A percentile compares a stretch with the other conserved stretches of the same genome.
Conservation (phyloP, 257 asterid species). For the Voacanga thouarsii region DNA sequence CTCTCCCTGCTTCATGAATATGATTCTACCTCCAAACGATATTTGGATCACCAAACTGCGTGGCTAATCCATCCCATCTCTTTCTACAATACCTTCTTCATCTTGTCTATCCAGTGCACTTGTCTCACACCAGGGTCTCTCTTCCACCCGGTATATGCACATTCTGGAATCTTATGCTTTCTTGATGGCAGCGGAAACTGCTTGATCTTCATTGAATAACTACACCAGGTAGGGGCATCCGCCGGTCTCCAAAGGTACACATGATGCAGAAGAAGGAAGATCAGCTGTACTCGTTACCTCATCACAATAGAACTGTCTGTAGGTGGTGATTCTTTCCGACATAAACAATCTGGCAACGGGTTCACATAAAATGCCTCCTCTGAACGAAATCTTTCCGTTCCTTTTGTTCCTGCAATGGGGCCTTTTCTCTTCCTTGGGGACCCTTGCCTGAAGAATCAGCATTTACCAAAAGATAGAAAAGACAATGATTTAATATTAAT, state of each 20-base stretch:
- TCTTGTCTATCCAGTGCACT: not conserved
- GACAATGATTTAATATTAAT: not conserved
- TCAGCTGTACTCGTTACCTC: constrained; percentile 22
- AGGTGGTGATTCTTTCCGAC: constrained; percentile 42
- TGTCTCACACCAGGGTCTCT: not conserved
- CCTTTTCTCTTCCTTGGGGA: constrained; percentile 97
- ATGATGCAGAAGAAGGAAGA: not conserved
- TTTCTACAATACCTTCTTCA: not conserved
- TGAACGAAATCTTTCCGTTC: constrained; percentile 77
- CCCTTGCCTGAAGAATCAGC: constrained; percentile 68
- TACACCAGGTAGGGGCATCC: not conserved
- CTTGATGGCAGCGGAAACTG: constrained; percentile 4
- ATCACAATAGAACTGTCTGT: constrained; percentile 27
- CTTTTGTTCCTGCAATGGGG: constrained; percentile 81
- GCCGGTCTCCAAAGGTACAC: not conserved
- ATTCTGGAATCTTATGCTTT: not conserved
- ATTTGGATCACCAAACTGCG: not conserved
- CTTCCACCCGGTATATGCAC: constrained; percentile 17
- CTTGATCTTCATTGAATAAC: constrained; percentile 16
- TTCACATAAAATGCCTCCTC: constrained; percentile 93
- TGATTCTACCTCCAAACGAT: not conserved
- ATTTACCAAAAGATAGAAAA: not conserved
- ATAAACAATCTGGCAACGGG: constrained; percentile 89
- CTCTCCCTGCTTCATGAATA: not conserved
- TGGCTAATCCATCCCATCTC: not conserved